Evolutionary conservation across 306 rosid genomes (phyloP), one percentile per base, ranked within the genome.

Genomic region (Pyrus bretschneideri): DNA sequence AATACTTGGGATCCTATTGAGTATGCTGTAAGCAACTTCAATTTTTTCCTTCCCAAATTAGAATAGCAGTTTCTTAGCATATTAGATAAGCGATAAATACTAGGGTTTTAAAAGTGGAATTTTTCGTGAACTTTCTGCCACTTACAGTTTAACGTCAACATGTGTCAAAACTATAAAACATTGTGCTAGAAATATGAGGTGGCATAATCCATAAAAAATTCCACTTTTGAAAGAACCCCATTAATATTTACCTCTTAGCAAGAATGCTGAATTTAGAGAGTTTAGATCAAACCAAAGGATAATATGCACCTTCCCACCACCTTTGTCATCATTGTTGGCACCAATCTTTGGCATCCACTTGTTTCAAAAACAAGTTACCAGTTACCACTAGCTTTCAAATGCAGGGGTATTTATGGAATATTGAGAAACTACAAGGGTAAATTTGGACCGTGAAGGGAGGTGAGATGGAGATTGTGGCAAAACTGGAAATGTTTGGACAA

Each of bases 401-500:
- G 23, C 67, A n/a, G 15, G 81, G 81, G 55, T 62, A 78, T 60
- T 66, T 71, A 27, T 66, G 80, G 74, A 70, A 80, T 65, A 71
- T 66, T 30, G 69, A 44, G 44, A 70, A 6, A 2, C 3, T 18
- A 55, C 4, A 5, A 64, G 72, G 31, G 66, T 67, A 57, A 74
- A 70, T 67, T 35, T 13, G 74, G 45, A 66, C 70, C 74, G 74
- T 61, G 71, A 67, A 67, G 70, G 72, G 69, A 71, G 60, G 72
- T 74, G 61, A 64, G 45, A 52, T 80, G 55, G 70, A 40, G 78
- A 6, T 18, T 51, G 73, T 79, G 64, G 57, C 60, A 62, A 62
- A 69, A 67, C 82, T 30, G 76, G 71, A 75, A 80, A 81, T 81
- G 75, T 84, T 72, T 74, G 81, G 83, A 49, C 82, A 44, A 67